Percentiles rank a stretch among this genome's conserved stretches.
These are phyloP conservation scores for Didymella keratinophila DNA, from an alignment of 2,329 filamentous ascomycete species.

Conservation along the genomic window DNA sequence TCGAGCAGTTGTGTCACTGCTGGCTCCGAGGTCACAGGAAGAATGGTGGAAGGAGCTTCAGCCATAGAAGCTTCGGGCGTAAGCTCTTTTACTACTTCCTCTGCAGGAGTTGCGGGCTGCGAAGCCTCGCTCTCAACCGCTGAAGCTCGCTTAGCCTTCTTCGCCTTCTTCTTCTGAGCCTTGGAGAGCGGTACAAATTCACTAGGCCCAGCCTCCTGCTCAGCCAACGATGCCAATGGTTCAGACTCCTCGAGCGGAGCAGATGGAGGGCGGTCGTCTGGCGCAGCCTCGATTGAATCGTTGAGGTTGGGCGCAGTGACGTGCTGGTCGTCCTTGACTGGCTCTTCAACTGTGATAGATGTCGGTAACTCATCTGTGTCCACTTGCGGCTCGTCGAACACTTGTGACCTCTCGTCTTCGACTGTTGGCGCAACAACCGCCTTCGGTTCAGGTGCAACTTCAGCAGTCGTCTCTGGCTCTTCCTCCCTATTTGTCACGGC, in stretches of 20 bases:
- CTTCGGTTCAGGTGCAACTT: background rate
- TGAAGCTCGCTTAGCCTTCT: constrained; percentile 39
- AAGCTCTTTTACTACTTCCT: constrained; percentile 18
- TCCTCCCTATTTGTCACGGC: background rate
- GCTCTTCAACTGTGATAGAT: background rate
- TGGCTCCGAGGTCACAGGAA: constrained; percentile 4
- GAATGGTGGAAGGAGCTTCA: background rate
- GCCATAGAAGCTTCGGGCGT: constrained; percentile 6
- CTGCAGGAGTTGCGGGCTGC: constrained; percentile 20
- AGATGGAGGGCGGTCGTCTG: constrained; percentile 15
- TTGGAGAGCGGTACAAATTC: constrained; percentile 33
- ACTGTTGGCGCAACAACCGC: background rate
- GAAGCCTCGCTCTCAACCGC: constrained; percentile 23
- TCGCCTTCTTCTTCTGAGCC: constrained; percentile 40
- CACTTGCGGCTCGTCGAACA: background rate
- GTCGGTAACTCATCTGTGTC: background rate
- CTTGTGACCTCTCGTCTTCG: background rate
- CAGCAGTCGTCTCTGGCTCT: background rate
- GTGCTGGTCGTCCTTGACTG: background rate
- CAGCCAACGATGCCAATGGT: background rate
- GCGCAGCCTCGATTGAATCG: constrained; percentile 8
- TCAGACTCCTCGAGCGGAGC: constrained; percentile 8
- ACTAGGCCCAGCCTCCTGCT: background rate
- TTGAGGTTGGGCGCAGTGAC: background rate
- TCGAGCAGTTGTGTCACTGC: constrained; percentile 10